Conservation (phyloP, 2,329 filamentous ascomycete species). For the Arthroderma sp. region DNA sequence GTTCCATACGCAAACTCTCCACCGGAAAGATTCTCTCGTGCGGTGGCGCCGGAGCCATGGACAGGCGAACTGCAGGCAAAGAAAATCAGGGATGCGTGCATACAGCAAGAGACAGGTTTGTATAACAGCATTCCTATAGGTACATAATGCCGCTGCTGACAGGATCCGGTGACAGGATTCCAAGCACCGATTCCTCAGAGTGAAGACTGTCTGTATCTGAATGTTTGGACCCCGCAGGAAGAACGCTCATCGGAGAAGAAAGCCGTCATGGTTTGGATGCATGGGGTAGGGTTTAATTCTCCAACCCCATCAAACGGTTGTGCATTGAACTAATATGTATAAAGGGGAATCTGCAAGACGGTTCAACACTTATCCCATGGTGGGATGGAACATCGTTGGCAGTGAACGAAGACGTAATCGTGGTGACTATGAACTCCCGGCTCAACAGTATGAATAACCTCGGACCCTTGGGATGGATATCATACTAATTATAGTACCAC, state of each 20-base stretch:
- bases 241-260: not conserved
- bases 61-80: too few species aligned
- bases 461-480: not conserved
- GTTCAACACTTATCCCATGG: too few species aligned
- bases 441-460: not conserved
- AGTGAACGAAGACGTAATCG: slow-evolving; percentile 1
- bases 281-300: slow-evolving; percentile 2
- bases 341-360: too few species aligned
- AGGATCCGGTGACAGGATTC: too few species aligned
- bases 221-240: slow-evolving; percentile 5
- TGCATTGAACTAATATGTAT: too few species aligned
- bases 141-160: too few species aligned
- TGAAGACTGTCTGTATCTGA: slow-evolving; percentile 7
- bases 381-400: not conserved
- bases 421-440: slow-evolving; percentile 1
- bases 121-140: too few species aligned
- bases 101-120: too few species aligned
- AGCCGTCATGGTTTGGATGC: slow-evolving; percentile 6
- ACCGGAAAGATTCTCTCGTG: not conserved
- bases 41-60: too few species aligned
- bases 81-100: too few species aligned
- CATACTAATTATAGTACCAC: slow-evolving; percentile 37
- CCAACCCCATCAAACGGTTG: not conserved
- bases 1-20: slow-evolving; percentile 10
- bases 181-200: slow-evolving; percentile 4